Percentiles rank a stretch among this genome's conserved stretches.
Conservation (phyloP, 1,139 yeast species). For the Keqinozyma sinolaborantium region DNA sequence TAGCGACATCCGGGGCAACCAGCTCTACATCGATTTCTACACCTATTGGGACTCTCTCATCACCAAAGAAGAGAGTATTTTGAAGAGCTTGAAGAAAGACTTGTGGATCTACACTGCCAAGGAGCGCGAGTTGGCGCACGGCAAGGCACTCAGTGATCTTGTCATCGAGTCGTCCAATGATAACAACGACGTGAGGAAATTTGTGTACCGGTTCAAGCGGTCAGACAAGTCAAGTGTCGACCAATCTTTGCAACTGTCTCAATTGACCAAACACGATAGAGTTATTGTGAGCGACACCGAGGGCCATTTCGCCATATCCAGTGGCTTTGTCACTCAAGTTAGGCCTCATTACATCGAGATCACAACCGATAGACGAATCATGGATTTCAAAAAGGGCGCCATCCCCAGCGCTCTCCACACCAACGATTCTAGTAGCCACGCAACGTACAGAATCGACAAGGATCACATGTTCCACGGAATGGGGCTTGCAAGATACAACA, state of each 20-base stretch:
- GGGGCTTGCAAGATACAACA: constrained; percentile 71
- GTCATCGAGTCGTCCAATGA: constrained; percentile 30
- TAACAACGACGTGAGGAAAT: constrained; percentile 20
- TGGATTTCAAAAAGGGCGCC: constrained; percentile 15
- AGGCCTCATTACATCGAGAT: constrained; percentile 35
- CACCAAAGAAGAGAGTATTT: constrained; percentile 69
- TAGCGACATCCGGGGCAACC: constrained; percentile 40
- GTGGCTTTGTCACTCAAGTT: constrained; percentile 53
- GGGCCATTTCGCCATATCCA: constrained; percentile 74
- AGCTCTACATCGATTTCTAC: constrained; percentile 50
- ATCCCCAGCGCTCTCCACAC: constrained; percentile 13
- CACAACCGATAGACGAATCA: constrained; percentile 49
- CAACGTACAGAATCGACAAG: constrained; percentile 66
- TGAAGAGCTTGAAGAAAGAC: constrained; percentile 53
- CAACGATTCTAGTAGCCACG: constrained; percentile 21
- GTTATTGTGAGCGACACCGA: constrained; percentile 75
- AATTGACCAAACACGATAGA: constrained; percentile 49
- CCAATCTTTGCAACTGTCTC: constrained; percentile 32
- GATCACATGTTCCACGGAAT: constrained; percentile 77
- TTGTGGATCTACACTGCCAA: constrained; percentile 65
- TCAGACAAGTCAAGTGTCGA: constrained; percentile 8
- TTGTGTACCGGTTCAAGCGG: constrained; percentile 48
- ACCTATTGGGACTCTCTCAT: constrained; percentile 70
- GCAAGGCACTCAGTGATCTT: constrained; percentile 55
- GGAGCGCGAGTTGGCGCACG: constrained; percentile 57